Evolutionary conservation across 1,284 basidiomycete genomes (phyloP), one percentile per base, ranked within the genome.

Genomic region (Ceratobasidium sp.): DNA sequence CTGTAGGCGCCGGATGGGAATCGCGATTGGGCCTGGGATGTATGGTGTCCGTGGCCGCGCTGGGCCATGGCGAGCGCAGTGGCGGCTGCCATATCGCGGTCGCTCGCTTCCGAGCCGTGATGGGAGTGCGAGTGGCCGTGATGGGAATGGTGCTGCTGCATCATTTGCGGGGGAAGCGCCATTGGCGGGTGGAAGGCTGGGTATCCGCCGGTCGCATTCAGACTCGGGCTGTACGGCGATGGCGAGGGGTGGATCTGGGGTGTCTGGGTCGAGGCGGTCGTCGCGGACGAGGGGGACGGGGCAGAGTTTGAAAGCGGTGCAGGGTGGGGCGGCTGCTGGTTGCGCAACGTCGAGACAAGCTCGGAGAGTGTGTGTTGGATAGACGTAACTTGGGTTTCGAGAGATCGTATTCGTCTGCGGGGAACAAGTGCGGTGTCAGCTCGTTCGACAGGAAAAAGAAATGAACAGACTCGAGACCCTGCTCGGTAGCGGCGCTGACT

Each of bases 341-440:
- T 61, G 85, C 85, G 89, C 63, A 91, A 81, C 79, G 88, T 89
- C 22, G 87, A 83, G 51, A 92, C 87, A 75, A 96, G 87, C 80
- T 96, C 94, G 59, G 88, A 83, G n/a, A 96, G 84, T 0, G 88
- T 90, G 74, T 84, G 89, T 78, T 93, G 91, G 69, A 96, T 94
- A 19, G 87, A 84, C 41, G 89, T 86, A 76, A 96, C 94, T 81
- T 94, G 93, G 27, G 87, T 79, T 81, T 96, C 94, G 72, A 96
- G 88, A 79, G 89, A 91, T 78, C 92, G 89, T 77, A 96, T 93
- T 68, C 94, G 93, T 81, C 94, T 96, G 80, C 5, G 66, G 31
- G 19, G 9, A 56, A 75, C 74, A 49, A 65, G 53, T 24, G 46
- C 48, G n/a, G 9, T 22, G 16, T 46, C 4, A 64, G 51, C 14